A percentile compares a stretch with the other conserved stretches of the same genome.
These are phyloP conservation scores for Eutypella sp. DNA, from an alignment of 2,329 filamentous ascomycete genomes.

Conservation along the genomic window DNA sequence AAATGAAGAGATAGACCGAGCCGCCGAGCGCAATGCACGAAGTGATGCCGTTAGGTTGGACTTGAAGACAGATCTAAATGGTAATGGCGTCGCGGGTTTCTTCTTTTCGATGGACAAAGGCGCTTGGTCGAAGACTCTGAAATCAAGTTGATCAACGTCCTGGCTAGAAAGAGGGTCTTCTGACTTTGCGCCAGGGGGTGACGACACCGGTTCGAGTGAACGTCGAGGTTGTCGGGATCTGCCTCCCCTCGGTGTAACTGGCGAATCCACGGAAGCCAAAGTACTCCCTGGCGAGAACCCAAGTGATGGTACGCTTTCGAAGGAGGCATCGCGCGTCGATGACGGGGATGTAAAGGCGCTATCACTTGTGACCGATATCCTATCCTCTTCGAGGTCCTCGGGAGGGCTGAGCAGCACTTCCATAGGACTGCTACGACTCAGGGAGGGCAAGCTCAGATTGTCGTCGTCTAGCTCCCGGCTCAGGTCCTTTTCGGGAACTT, in stretches of 20 bases:
- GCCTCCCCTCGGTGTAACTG: slow-evolving; percentile 37
- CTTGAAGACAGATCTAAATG: slow-evolving; percentile 57
- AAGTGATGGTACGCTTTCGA: slow-evolving; percentile 58
- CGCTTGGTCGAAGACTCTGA: slow-evolving; percentile 40
- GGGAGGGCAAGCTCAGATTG: slow-evolving; percentile 30
- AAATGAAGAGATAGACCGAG: slow-evolving; percentile 57
- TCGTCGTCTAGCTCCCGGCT: slow-evolving; percentile 33
- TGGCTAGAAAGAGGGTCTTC: slow-evolving; percentile 44
- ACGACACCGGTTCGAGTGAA: slow-evolving; percentile 50
- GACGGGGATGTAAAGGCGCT: slow-evolving; percentile 47
- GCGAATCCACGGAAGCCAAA: slow-evolving; percentile 45
- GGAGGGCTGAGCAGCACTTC: slow-evolving; percentile 57
- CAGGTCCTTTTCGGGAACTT: slow-evolving; percentile 54
- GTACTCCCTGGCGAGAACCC: slow-evolving; percentile 48
- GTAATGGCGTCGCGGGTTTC: slow-evolving; percentile 31
- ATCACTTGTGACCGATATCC: slow-evolving; percentile 40
- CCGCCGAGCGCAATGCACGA: slow-evolving; percentile 58
- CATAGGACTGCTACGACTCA: slow-evolving; percentile 47
- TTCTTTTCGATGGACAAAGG: slow-evolving; percentile 22
- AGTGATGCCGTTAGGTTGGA: slow-evolving; percentile 65
- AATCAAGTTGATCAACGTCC: slow-evolving; percentile 42
- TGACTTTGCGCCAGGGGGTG: slow-evolving; percentile 44
- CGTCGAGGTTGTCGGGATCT: slow-evolving; percentile 40
- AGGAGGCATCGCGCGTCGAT: slow-evolving; percentile 52
- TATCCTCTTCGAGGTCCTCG: slow-evolving; percentile 50